Evolutionary conservation across 768 basidiomycete species (phyloP).

Genomic region (Clavulina sp.): DNA sequence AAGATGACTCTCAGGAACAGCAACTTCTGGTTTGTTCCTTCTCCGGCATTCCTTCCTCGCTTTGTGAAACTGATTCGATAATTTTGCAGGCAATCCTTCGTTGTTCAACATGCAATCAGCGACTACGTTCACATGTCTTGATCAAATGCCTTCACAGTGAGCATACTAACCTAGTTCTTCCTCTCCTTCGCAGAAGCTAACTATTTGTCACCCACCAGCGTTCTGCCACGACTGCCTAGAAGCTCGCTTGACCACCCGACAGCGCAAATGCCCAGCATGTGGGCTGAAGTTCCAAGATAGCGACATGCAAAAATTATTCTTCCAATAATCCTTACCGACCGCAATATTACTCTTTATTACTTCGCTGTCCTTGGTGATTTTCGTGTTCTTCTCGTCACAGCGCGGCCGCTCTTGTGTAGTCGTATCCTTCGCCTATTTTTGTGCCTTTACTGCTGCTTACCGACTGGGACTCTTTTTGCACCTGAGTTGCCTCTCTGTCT

Average conservation of each 20-base stretch:
- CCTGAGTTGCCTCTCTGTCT: too few relatives aligned
- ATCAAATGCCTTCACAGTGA: constrained; percentile 85
- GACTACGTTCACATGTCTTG: constrained; percentile 63
- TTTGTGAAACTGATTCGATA: not conserved
- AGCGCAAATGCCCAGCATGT: constrained; percentile 89
- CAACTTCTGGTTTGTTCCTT: constrained; percentile 15
- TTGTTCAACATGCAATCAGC: constrained; percentile 71
- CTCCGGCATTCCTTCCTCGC: not conserved
- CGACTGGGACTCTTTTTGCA: too few relatives aligned
- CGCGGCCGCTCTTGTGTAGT: not conserved
- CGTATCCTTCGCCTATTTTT: too few relatives aligned
- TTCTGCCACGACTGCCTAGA: constrained; percentile 78
- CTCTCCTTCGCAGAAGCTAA: constrained; percentile 1
- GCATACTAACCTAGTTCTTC: constrained; percentile 19
- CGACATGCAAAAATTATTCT: constrained; percentile 56
- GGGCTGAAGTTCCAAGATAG: constrained; percentile 62
- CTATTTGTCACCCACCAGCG: constrained; percentile 28
- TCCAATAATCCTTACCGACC: constrained; percentile 23
- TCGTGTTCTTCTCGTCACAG: not conserved
- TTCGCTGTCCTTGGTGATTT: not conserved
- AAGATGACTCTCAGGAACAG: constrained; percentile 31
- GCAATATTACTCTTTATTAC: not conserved
- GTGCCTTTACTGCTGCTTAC: too few relatives aligned
- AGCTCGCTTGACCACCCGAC: constrained; percentile 69
- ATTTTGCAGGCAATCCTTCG: constrained; percentile 50